These are phyloP conservation scores for Suillus subalutaceus DNA, from an alignment of 768 basidiomycete species.

Conservation along the genomic window DNA sequence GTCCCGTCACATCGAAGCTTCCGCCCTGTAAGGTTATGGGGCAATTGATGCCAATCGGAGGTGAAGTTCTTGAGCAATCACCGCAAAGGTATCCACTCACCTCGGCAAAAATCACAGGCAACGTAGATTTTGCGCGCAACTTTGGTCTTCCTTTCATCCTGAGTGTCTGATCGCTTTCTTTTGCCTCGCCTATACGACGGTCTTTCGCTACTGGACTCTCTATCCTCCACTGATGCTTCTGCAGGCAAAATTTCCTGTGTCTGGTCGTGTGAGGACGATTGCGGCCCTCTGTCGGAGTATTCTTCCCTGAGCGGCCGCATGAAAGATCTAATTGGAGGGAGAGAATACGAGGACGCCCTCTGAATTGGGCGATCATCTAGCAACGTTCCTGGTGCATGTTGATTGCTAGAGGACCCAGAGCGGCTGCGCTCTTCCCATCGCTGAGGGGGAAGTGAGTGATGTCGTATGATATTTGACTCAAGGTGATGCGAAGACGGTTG, in stretches of 20 bases:
- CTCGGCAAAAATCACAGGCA: conserved; percentile 81
- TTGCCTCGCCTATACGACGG: conserved; percentile 3
- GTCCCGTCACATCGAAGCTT: conserved; percentile 77
- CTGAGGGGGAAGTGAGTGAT: conserved; percentile 28
- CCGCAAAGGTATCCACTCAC: conserved; percentile 39
- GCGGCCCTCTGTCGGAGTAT: conserved; percentile 23
- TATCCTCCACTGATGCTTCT: not conserved
- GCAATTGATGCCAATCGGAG: not conserved
- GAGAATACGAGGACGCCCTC: conserved; percentile 22
- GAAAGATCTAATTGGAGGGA: conserved; percentile 32
- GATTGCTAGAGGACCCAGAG: conserved; percentile 24
- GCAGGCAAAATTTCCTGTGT: not conserved
- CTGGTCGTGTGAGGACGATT: conserved; percentile 31
- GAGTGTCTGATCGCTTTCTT: conserved; percentile 15
- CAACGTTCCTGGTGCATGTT: conserved; percentile 14
- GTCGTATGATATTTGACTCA: conserved; percentile 28
- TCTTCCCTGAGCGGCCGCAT: conserved; percentile 26
- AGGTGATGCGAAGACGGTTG: conserved; percentile 18
- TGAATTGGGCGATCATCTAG: conserved; percentile 22
- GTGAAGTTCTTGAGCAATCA: not conserved
- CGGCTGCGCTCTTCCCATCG: conserved; percentile 28
- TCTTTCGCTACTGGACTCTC: conserved; percentile 9
- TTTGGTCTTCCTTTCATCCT: conserved; percentile 27
- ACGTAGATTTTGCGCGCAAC: conserved; percentile 39
- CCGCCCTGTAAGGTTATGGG: conserved; percentile 47